Base-by-base conservation (phyloP, 116 monocot species). In the Cymodocea nodosa region DNA sequence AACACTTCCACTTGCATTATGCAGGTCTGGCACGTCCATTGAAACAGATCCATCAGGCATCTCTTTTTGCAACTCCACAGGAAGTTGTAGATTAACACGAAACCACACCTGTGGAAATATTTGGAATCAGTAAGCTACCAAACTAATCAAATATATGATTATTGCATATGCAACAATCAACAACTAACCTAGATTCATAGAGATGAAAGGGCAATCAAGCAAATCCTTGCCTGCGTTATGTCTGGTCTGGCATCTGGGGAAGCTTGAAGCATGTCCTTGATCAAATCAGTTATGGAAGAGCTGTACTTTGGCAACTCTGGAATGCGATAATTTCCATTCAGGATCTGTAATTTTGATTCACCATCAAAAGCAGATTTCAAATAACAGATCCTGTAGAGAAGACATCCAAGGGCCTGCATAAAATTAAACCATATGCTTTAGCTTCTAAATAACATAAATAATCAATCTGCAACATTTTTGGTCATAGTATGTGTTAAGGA, bases 191-290 rank as follows among this genome's bases (percentile, higher is more conserved):
- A 93, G 81, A 63, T 71, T 85, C 76, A 93, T 81, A 79, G 79
- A 83, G 85, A 85, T 81, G 83, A 88, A 88, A 88, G 83, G 72
- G 77, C 85, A 87, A 93, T 93, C 85, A 89, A 81, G 83, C 89
- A 87, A 81, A 85, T 74, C 74, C 90, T 95, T 95, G 95, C 95
- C 98, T 98, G 98, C 64, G 89, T 89, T 80, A 98, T 92, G 77
- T 98, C 98, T 70, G 98, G 98, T 75, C 98, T 85, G 73, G 62
- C 70, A 65, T 86, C 75, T 64, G 98, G 98, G 62, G 89, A 86
- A 40, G 75, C 65, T 72, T 88, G 78, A 34, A 98, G 84, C 98
- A 92, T 81, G 79, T 92, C 86, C 65, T 83, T 98, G 55, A 98
- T 98, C 70, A 98, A 71, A 51, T 65, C 75, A 14, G 74, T 92